Evolutionary conservation across 2,329 filamentous ascomycete genomes (phyloP).

Genomic region (Fusarium dimerum): DNA sequence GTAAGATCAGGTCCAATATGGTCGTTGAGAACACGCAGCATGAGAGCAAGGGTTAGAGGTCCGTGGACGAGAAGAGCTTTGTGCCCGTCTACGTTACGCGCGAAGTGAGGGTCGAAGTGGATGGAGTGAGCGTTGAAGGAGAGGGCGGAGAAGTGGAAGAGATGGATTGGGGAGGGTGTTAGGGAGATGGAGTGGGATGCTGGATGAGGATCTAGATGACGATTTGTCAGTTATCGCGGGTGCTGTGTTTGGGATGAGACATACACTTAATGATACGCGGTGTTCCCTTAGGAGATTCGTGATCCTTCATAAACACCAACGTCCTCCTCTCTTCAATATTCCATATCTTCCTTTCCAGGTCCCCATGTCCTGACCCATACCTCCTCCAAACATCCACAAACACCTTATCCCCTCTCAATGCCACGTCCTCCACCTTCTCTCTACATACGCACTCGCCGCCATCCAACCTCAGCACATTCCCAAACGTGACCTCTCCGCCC

Average conservation of each 20-base stretch:
- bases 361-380: constrained; percentile 39
- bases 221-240: background rate
- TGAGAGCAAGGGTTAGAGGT: constrained; percentile 74
- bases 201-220: constrained; percentile 32
- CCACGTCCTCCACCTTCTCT: constrained; percentile 46
- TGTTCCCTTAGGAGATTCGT: constrained; percentile 16
- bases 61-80: constrained; percentile 81
- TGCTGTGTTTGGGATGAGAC: background rate
- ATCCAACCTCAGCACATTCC: constrained; percentile 40
- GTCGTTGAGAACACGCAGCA: constrained; percentile 64
- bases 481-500: constrained; percentile 69
- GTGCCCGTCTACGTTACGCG: constrained; percentile 71
- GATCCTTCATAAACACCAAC: constrained; percentile 53
- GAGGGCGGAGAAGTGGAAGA: constrained; percentile 89
- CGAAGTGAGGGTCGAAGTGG: constrained; percentile 77
- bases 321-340: constrained; percentile 50
- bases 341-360: constrained; percentile 16
- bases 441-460: constrained; percentile 43
- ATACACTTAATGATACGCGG: constrained; percentile 32
- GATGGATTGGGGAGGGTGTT: constrained; percentile 66
- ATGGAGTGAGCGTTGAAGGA: constrained; percentile 93
- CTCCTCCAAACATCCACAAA: constrained; percentile 53
- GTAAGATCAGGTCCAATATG: constrained; percentile 21
- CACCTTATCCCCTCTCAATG: constrained; percentile 45
- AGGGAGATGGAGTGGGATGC: constrained; percentile 52